A percentile compares a stretch with the other conserved stretches of the same genome.
These are phyloP conservation scores for Aspergillus luchuensis DNA, from an alignment of 2,329 filamentous ascomycete species.

Conservation along the genomic window DNA sequence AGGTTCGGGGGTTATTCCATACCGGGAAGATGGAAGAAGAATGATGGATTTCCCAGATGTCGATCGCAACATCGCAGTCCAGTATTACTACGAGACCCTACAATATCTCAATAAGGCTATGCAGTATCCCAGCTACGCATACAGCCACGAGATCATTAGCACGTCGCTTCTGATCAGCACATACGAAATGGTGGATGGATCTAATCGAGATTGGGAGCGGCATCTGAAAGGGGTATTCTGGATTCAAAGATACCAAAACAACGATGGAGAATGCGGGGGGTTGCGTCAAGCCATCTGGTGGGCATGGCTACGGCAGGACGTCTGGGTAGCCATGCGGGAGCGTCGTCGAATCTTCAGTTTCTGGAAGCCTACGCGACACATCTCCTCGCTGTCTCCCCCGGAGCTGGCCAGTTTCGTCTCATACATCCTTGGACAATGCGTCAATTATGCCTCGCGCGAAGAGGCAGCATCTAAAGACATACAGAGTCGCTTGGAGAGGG, in stretches of 20 bases:
- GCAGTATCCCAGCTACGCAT: slow-evolving; percentile 59
- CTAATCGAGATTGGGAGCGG: slow-evolving; percentile 60
- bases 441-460: slow-evolving; percentile 61
- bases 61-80: slow-evolving; percentile 45
- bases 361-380: slow-evolving; percentile 57
- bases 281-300: slow-evolving; percentile 64
- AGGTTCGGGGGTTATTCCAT: not conserved
- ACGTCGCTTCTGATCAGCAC: slow-evolving; percentile 63
- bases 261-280: slow-evolving; percentile 60
- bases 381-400: slow-evolving; percentile 52
- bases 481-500: slow-evolving; percentile 49
- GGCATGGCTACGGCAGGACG: slow-evolving; percentile 67
- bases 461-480: slow-evolving; percentile 47
- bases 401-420: slow-evolving; percentile 58
- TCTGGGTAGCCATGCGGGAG: slow-evolving; percentile 66
- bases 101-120: slow-evolving; percentile 64
- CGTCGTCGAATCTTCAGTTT: slow-evolving; percentile 59
- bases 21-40: not conserved
- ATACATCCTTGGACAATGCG: slow-evolving; percentile 58
- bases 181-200: slow-evolving; percentile 67
- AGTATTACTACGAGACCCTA: slow-evolving; percentile 65
- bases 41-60: slow-evolving; percentile 16
- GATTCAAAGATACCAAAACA: slow-evolving; percentile 64
- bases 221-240: slow-evolving; percentile 67
- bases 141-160: slow-evolving; percentile 59